A percentile compares a stretch with the other conserved stretches of the same genome.
phyloP scores from a whole-genome alignment of 495 filamentous ascomycete species.

The Neurospora pannonica region DNA sequence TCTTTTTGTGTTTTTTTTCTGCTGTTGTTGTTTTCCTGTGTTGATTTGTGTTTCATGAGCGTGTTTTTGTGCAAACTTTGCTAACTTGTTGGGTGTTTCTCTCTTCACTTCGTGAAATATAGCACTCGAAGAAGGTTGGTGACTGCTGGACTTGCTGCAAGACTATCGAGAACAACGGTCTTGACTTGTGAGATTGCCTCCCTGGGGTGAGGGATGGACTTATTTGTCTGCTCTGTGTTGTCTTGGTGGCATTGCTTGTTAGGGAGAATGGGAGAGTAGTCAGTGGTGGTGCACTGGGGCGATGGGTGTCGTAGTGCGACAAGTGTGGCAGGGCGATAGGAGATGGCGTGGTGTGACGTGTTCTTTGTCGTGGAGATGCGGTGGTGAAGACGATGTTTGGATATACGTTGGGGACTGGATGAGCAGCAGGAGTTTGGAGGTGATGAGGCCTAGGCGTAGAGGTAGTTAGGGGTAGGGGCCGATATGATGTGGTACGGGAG shows the following conservation, averaged over 20 bases:
- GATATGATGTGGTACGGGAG: background rate
- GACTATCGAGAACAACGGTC: accelerated
- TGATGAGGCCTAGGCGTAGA: background rate
- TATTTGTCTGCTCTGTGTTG: background rate
- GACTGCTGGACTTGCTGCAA: background rate
- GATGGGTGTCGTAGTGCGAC: background rate
- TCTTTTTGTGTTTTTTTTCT: background rate
- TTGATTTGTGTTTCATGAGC: background rate
- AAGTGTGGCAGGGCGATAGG: background rate
- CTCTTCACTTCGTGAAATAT: background rate
- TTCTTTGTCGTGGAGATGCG: background rate
- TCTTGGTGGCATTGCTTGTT: background rate
- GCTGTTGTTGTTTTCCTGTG: background rate
- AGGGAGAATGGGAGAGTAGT: background rate
- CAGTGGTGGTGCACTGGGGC: background rate
- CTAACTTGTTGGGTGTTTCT: background rate
- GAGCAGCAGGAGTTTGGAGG: background rate
- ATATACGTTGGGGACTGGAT: background rate
- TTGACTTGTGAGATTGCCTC: background rate
- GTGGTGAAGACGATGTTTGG: background rate
- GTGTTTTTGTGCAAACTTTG: background rate
- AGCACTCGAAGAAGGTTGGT: background rate
- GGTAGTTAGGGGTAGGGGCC: background rate
- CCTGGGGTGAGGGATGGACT: background rate
- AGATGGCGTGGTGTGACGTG: background rate